Evolutionary conservation across 1,284 basidiomycete genomes (phyloP).

Genomic region (Irpex sp.): DNA sequence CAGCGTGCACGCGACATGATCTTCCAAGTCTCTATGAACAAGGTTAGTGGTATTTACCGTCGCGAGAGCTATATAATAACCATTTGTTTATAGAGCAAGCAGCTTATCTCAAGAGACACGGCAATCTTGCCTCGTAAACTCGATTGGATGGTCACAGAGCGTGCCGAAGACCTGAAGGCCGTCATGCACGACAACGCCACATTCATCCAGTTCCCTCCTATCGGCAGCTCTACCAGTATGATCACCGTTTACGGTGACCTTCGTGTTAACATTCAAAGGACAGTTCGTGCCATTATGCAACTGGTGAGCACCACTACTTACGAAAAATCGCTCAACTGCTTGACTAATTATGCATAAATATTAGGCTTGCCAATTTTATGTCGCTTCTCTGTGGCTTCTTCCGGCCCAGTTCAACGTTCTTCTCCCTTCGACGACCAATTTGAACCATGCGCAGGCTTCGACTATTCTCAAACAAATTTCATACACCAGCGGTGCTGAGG

Average conservation of each 20-base stretch:
- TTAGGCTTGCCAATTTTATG: constrained; percentile 93
- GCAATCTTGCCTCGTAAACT: constrained; percentile 94
- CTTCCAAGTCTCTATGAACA: constrained; percentile 81
- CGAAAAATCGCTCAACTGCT: too few species aligned
- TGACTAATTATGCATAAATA: too few species aligned
- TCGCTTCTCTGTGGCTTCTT: constrained; percentile 94
- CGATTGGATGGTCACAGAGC: constrained; percentile 96
- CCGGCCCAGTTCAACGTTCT: constrained; percentile 93
- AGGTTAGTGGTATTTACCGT: constrained; percentile 49
- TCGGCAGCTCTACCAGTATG: constrained; percentile 88
- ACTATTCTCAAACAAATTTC: constrained; percentile 87
- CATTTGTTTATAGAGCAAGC: constrained; percentile 66
- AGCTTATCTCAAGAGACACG: constrained; percentile 89
- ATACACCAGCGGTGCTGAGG: constrained; percentile 85
- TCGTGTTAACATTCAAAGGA: constrained; percentile 92
- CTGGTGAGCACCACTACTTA: constrained; percentile 54
- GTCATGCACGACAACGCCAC: constrained; percentile 98
- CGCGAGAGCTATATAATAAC: constrained; percentile 1
- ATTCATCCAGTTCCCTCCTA: constrained; percentile 90
- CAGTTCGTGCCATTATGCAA: constrained; percentile 94
- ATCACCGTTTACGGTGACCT: constrained; percentile 95
- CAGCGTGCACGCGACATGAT: constrained; percentile 96
- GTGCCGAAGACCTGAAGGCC: constrained; percentile 84
- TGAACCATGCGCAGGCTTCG: constrained; percentile 84
- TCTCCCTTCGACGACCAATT: constrained; percentile 67